Percentiles rank a stretch among this genome's conserved stretches.
These are phyloP conservation scores for Kuraishia molischiana DNA, from an alignment of 805 yeast species.

Conservation along the genomic window DNA sequence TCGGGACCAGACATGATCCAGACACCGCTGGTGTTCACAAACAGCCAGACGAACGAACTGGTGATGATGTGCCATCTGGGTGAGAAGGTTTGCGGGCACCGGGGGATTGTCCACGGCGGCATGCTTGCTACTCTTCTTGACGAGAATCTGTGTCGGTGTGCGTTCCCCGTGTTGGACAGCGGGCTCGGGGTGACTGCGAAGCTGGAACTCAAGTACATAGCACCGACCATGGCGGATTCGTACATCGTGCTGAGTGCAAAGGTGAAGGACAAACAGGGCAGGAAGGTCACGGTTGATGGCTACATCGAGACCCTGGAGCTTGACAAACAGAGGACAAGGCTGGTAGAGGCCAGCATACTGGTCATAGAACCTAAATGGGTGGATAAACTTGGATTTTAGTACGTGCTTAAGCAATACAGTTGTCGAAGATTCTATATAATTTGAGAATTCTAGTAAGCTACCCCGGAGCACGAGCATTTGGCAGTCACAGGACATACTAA, in stretches of 20 bases:
- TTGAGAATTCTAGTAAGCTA: too few species aligned
- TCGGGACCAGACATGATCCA: slow-evolving; percentile 5
- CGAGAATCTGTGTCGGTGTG: slow-evolving; percentile 42
- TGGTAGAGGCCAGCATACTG: slow-evolving; percentile 2
- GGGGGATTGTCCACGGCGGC: slow-evolving; percentile 44
- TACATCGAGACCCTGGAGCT: slow-evolving; percentile 1
- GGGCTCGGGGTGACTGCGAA: slow-evolving; percentile 42
- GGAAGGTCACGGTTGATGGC: slow-evolving; percentile 2
- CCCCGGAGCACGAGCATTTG: neutral
- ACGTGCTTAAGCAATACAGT: too few species aligned
- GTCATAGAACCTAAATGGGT: slow-evolving; percentile 3
- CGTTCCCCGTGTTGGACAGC: slow-evolving; percentile 34
- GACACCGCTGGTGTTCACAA: slow-evolving; percentile 5
- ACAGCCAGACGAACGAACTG: slow-evolving; percentile 22
- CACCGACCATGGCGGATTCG: slow-evolving; percentile 9
- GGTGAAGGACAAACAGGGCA: neutral
- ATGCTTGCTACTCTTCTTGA: slow-evolving; percentile 42
- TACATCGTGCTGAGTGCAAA: slow-evolving; percentile 3
- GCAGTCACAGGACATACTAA: neutral
- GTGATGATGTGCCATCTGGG: slow-evolving; percentile 38
- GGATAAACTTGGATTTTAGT: neutral
- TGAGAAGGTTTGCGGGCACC: slow-evolving; percentile 31
- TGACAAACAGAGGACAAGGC: too few species aligned
- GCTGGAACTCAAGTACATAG: slow-evolving; percentile 29
- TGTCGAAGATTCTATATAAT: too few species aligned